These are phyloP conservation scores for Begonia fuchsioides DNA, from an alignment of 306 rosid species.

Conservation along the genomic window DNA sequence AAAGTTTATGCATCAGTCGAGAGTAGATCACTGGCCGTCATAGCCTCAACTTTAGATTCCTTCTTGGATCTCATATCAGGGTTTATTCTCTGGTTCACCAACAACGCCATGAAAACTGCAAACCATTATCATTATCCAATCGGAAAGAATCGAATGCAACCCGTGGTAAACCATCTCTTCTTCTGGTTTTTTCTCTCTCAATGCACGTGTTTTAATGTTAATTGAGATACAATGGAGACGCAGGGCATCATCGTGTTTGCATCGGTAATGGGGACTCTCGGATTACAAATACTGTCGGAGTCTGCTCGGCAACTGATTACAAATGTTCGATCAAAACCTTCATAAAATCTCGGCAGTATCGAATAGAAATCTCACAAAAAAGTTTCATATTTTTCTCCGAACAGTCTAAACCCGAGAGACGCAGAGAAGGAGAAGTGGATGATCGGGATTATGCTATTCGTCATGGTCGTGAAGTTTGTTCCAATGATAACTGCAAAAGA, in stretches of 20 bases:
- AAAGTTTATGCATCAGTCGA: constrained; percentile 65
- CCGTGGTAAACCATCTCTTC: constrained; percentile 42
- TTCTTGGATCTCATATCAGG: constrained; percentile 88
- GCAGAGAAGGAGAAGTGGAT: constrained; percentile 65
- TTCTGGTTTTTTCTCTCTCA: too few relatives aligned
- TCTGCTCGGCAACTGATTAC: constrained; percentile 48
- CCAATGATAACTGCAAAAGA: constrained; percentile 64
- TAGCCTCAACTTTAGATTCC: constrained; percentile 90
- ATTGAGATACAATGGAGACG: background rate
- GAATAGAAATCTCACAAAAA: background rate
- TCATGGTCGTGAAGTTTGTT: constrained; percentile 35
- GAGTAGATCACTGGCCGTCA: constrained; percentile 92
- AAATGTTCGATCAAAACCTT: constrained; percentile 24
- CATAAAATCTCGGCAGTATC: too few relatives aligned
- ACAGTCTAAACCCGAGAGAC: constrained; percentile 57
- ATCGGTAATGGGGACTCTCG: constrained; percentile 88
- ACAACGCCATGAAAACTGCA: constrained; percentile 70
- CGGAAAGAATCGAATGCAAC: constrained; percentile 89
- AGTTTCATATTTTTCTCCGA: background rate
- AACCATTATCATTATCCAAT: constrained; percentile 57
- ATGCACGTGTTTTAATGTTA: too few relatives aligned
- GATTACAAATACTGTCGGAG: constrained; percentile 71
- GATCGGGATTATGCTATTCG: constrained; percentile 77
- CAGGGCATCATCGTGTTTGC: constrained; percentile 93
- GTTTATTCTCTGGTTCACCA: constrained; percentile 80